These are phyloP conservation scores for Coniosporium tulheliwenetii DNA, from an alignment of 2,329 filamentous ascomycete species.

Conservation along the genomic window DNA sequence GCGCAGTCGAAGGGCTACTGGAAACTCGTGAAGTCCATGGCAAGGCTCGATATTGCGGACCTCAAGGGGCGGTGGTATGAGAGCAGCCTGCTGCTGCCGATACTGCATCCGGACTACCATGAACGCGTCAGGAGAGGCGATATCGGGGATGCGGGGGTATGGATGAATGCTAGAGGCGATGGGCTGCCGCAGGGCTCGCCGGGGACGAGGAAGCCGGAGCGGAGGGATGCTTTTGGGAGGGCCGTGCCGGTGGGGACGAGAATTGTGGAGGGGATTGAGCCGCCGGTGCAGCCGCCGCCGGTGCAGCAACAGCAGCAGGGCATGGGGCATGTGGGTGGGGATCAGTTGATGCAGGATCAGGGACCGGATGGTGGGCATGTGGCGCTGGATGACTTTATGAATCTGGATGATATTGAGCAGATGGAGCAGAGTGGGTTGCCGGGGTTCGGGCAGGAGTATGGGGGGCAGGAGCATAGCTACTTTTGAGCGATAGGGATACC, in stretches of 20 bases:
- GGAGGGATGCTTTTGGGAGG: conserved; percentile 25
- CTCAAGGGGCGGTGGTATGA: conserved; percentile 48
- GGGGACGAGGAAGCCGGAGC: conserved; percentile 7
- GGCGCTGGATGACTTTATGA: conserved; percentile 25
- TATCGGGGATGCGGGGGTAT: conserved; percentile 15
- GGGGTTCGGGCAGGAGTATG: not conserved
- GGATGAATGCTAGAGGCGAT: conserved; percentile 20
- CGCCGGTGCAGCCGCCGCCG: conserved; percentile 8
- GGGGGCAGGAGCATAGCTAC: not conserved
- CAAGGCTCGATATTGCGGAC: conserved; percentile 26
- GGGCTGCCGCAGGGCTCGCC: conserved; percentile 11
- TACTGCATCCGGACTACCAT: conserved; percentile 16
- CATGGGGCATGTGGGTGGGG: not conserved
- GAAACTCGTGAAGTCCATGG: conserved; percentile 21
- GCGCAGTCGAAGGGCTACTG: conserved; percentile 21
- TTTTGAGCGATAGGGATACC: not conserved
- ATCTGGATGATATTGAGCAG: conserved; percentile 16
- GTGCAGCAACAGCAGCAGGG: not conserved
- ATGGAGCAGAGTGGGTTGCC: not conserved
- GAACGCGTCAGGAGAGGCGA: conserved; percentile 13
- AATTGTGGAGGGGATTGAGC: conserved; percentile 23
- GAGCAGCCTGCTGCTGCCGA: conserved; percentile 31
- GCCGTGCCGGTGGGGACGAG: conserved; percentile 21
- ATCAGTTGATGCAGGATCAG: conserved; percentile 2
- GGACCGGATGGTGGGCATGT: conserved; percentile 1